Evolutionary conservation across 805 yeast genomes (phyloP).

Genomic region (Saturnispora besseyi): DNA sequence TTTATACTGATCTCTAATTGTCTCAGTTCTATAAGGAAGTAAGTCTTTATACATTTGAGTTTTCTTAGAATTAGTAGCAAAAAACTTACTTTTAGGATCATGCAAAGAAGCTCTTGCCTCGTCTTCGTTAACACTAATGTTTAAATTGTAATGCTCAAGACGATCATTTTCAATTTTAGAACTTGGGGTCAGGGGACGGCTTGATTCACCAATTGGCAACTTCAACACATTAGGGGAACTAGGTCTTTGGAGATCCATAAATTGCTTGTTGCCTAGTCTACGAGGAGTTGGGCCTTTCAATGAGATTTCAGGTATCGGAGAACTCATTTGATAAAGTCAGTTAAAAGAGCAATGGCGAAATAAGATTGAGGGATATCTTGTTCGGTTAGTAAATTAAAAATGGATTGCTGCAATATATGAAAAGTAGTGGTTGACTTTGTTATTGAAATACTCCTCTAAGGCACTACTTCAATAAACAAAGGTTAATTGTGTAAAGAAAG

Average conservation of each 20-base stretch:
- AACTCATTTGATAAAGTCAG: slow-evolving; percentile 10
- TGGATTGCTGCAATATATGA: neutral
- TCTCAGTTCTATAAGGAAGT: slow-evolving; percentile 69
- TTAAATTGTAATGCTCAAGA: slow-evolving; percentile 35
- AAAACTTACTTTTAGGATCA: slow-evolving; percentile 20
- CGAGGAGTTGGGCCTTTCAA: slow-evolving; percentile 8
- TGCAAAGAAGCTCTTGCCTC: slow-evolving; percentile 20
- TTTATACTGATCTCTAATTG: slow-evolving; percentile 56
- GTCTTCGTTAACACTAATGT: slow-evolving; percentile 45
- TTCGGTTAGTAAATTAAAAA: neutral
- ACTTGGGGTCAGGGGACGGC: slow-evolving; percentile 3
- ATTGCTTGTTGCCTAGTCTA: slow-evolving; percentile 2
- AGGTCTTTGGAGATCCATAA: neutral
- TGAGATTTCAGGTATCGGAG: slow-evolving; percentile 11
- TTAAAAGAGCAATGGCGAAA: neutral
- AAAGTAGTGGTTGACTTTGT: neutral
- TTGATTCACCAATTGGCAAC: slow-evolving; percentile 7
- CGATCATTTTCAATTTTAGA: slow-evolving; percentile 16
- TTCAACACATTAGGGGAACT: slow-evolving; percentile 1
- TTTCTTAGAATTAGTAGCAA: slow-evolving; percentile 17
- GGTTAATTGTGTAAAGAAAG: neutral
- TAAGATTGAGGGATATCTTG: neutral
- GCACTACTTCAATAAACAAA: neutral
- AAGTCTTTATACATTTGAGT: slow-evolving; percentile 18
- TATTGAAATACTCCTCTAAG: neutral